Percentiles rank a stretch among this genome's conserved stretches.
These are phyloP conservation scores for Plasmodium ovale DNA, from an alignment of 169 alveolate genomes.

Conservation along the genomic window DNA sequence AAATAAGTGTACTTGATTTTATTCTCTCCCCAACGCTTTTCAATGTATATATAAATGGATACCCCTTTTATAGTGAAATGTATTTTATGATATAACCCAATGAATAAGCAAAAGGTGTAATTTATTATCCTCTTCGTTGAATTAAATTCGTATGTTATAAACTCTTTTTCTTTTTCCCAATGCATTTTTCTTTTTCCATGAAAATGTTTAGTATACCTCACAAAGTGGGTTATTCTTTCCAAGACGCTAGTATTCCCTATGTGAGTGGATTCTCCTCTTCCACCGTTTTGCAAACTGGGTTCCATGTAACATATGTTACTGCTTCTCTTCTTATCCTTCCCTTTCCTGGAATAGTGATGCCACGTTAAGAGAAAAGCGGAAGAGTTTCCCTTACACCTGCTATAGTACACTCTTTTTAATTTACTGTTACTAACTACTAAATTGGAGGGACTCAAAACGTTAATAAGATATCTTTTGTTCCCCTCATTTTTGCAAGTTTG, in stretches of 20 bases:
- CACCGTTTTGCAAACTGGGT: not conserved
- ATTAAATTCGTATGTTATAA: slow-evolving; percentile 31
- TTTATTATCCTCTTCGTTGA: slow-evolving; percentile 7
- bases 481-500: not conserved
- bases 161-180: not conserved
- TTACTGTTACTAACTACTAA: slow-evolving; percentile 37
- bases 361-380: not conserved
- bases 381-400: not conserved
- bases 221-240: not conserved
- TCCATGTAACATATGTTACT: not conserved
- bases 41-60: slow-evolving; percentile 41
- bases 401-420: slow-evolving; percentile 23
- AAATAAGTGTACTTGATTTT: not conserved
- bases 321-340: no score
- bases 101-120: slow-evolving; percentile 56
- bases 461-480: not conserved
- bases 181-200: no score
- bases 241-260: not conserved
- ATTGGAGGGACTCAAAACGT: not conserved
- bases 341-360: no score
- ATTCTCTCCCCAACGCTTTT: not conserved
- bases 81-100: slow-evolving; percentile 32
- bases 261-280: not conserved
- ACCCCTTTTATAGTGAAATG: slow-evolving; percentile 5
- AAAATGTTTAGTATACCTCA: no score